Evolutionary conservation across 306 rosid species (phyloP).

Genomic region (Cucumis melo): DNA sequence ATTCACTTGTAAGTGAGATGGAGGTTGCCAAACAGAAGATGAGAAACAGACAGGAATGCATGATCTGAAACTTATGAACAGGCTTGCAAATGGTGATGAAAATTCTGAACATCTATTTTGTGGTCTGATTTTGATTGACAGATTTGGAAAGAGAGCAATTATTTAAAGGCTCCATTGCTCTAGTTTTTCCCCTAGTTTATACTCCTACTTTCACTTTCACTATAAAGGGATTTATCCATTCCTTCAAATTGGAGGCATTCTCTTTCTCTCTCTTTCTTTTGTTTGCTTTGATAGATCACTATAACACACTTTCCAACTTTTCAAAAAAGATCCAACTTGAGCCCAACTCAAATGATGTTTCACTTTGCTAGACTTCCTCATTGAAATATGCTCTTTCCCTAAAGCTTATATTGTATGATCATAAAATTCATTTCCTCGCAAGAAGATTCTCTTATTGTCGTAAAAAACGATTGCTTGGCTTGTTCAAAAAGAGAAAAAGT

Average conservation of each 20-base stretch:
- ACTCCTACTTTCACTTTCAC: conserved; percentile 29
- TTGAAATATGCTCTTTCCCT: background rate
- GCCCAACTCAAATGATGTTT: background rate
- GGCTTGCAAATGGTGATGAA: background rate
- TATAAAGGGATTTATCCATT: conserved; percentile 58
- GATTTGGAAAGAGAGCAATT: conserved; percentile 9
- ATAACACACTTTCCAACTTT: background rate
- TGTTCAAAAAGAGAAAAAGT: background rate
- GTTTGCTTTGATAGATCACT: background rate
- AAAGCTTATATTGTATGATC: background rate
- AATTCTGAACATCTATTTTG: background rate
- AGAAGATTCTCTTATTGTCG: background rate
- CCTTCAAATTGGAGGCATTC: conserved; percentile 37
- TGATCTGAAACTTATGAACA: conserved; percentile 32
- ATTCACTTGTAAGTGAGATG: conserved; percentile 31
- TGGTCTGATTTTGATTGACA: background rate
- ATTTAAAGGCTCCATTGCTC: conserved; percentile 6
- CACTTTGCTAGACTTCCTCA: background rate
- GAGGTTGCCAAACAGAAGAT: conserved; percentile 20
- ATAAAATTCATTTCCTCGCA: background rate
- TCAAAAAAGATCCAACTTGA: background rate
- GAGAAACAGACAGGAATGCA: conserved; percentile 8
- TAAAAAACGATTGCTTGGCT: background rate
- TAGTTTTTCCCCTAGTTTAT: conserved; percentile 24
- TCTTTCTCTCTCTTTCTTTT: background rate